Percentiles rank a stretch among this genome's conserved stretches.
Evolutionary conservation across 768 basidiomycete genomes (phyloP).

Genomic region (Calvatia gigantea): DNA sequence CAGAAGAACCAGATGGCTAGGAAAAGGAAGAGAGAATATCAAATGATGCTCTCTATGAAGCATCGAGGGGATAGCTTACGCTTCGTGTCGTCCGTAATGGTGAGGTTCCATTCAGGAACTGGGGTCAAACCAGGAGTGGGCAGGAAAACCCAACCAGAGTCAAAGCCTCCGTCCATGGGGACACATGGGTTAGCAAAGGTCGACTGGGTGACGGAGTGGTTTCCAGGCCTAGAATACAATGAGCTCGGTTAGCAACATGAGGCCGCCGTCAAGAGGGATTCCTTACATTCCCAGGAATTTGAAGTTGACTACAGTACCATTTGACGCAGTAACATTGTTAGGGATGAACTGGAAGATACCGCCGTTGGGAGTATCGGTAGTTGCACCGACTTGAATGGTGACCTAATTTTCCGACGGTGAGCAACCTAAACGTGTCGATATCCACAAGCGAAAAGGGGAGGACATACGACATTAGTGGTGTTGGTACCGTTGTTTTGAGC

Average conservation of each 20-base stretch:
- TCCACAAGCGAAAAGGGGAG: neutral
- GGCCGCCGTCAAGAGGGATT: neutral
- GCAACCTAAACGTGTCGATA: no score
- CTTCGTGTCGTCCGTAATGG: constrained; percentile 41
- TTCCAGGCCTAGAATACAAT: constrained; percentile 35
- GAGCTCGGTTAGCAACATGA: neutral
- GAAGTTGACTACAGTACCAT: constrained; percentile 48
- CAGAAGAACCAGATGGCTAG: constrained; percentile 60
- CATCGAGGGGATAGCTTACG: constrained; percentile 31
- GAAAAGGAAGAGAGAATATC: neutral
- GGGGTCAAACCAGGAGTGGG: constrained; percentile 21
- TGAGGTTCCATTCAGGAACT: constrained; percentile 44
- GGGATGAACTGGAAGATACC: constrained; percentile 48
- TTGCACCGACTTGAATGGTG: constrained; percentile 37
- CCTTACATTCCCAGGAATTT: constrained; percentile 42
- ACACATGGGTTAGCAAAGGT: constrained; percentile 42
- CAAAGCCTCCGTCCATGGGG: constrained; percentile 44
- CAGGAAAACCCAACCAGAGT: constrained; percentile 49
- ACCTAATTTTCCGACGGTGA: constrained; percentile 12
- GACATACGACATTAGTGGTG: constrained; percentile 1
- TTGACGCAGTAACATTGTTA: constrained; percentile 33
- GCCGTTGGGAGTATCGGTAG: constrained; percentile 18
- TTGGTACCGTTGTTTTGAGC: constrained; percentile 7
- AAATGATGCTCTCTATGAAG: constrained; percentile 19
- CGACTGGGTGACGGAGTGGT: constrained; percentile 54